A percentile compares a stretch with the other conserved stretches of the same genome.
Evolutionary conservation across 208 protist genomes (phyloP).

Genomic region (Leishmania aethiopica): DNA sequence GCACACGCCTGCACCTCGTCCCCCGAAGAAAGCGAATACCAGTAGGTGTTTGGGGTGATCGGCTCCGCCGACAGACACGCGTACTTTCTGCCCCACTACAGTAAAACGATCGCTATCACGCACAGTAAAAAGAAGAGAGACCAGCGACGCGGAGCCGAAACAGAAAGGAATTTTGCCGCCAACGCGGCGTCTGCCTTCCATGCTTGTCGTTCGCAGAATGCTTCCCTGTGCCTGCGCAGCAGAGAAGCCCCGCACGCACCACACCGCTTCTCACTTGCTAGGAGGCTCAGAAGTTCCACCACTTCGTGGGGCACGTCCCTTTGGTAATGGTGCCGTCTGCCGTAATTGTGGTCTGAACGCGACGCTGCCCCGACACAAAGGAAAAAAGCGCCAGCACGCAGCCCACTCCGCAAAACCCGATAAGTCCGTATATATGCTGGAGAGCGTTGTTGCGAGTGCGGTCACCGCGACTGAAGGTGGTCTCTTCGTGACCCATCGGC

Average conservation of each 20-base stretch:
- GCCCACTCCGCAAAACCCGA: slow-evolving; percentile 54
- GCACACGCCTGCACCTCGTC: no score
- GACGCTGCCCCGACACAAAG: slow-evolving; percentile 49
- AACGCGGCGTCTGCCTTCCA: background rate
- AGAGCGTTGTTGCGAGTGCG: slow-evolving; percentile 64
- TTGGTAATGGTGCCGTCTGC: slow-evolving; percentile 67
- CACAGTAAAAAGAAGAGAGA: background rate
- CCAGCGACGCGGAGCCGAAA: background rate
- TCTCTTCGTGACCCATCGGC: slow-evolving; percentile 88
- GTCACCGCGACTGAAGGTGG: slow-evolving; percentile 74
- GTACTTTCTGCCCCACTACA: background rate
- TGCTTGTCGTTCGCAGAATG: background rate
- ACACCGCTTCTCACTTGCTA: background rate
- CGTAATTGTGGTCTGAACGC: slow-evolving; percentile 61
- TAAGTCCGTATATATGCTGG: slow-evolving; percentile 54
- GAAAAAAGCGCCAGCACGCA: slow-evolving; percentile 67
- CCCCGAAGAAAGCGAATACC: background rate
- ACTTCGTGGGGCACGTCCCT: slow-evolving; percentile 59
- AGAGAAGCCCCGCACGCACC: no score
- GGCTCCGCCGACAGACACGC: background rate
- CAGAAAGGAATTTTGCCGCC: background rate
- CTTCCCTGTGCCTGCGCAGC: background rate
- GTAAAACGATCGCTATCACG: background rate
- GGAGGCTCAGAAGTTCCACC: slow-evolving; percentile 79
- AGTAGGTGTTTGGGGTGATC: background rate